A percentile compares a stretch with the other conserved stretches of the same genome.
These are phyloP conservation scores for Hibiscus tridactylites DNA, from an alignment of 345 rosid species.

Conservation along the genomic window DNA sequence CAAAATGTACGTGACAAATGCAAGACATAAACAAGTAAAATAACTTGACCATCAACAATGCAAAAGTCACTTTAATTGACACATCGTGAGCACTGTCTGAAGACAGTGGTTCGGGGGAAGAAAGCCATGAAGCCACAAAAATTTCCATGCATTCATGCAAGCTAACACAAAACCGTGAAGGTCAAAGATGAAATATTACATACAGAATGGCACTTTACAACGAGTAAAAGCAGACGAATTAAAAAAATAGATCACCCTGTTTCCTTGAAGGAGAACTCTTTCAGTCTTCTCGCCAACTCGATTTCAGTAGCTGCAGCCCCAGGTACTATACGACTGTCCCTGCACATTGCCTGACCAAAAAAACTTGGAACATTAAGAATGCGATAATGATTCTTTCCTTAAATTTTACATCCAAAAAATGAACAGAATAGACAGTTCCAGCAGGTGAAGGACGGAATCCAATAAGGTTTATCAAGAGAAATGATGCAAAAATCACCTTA, in stretches of 20 bases:
- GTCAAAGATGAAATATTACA: neutral
- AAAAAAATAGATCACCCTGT: constrained; percentile 53
- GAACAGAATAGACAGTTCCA: neutral
- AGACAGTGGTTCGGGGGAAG: neutral
- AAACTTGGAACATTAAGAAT: neutral
- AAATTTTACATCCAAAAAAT: neutral
- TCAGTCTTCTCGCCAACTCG: constrained; percentile 85
- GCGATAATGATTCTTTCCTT: neutral
- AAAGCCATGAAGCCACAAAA: neutral
- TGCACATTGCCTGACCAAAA: constrained; percentile 80
- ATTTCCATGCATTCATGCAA: neutral
- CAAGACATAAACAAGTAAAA: neutral
- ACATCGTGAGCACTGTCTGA: neutral
- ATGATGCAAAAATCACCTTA: constrained; percentile 42
- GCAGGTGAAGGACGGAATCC: neutral
- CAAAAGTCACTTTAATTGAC: neutral
- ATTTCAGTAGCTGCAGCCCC: constrained; percentile 98
- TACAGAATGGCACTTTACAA: neutral
- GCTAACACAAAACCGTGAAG: neutral
- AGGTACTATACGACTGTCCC: constrained; percentile 85
- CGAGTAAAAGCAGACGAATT: neutral
- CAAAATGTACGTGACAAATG: neutral
- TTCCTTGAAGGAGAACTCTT: constrained; percentile 86
- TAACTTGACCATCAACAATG: neutral
- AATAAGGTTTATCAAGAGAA: neutral